Conservation (phyloP, 345 rosid genomes). For the Bretschneidera sinensis region DNA sequence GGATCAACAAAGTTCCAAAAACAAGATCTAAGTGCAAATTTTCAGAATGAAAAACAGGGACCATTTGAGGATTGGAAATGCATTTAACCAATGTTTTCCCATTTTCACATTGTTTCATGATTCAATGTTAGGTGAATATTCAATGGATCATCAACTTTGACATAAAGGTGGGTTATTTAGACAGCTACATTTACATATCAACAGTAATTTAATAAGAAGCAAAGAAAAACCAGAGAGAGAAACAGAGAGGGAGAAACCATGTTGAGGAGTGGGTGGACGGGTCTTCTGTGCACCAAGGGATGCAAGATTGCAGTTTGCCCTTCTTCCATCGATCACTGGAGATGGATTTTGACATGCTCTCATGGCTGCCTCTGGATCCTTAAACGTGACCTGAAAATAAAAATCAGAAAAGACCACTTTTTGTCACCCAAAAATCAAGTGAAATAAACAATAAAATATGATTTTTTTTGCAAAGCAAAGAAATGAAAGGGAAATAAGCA, state of each 20-base stretch:
- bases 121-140: conserved; percentile 4
- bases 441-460: not conserved
- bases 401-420: not conserved
- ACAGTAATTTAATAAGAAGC: not conserved
- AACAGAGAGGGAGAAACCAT: conserved; percentile 26
- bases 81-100: conserved; percentile 1
- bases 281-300: conserved; percentile 63
- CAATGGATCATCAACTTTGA: not conserved
- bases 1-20: no score
- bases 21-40: not conserved
- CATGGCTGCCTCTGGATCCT: conserved; percentile 61
- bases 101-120: conserved; percentile 10
- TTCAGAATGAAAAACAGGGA: not conserved
- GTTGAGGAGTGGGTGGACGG: conserved; percentile 55
- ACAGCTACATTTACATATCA: not conserved
- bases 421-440: not conserved
- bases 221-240: not conserved
- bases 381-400: conserved; percentile 39
- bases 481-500: conserved; percentile 25
- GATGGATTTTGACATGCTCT: conserved; percentile 65
- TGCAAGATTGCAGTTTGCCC: conserved; percentile 74
- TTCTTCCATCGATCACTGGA: conserved; percentile 62
- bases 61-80: no score
- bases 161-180: not conserved
- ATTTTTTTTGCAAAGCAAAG: not conserved